A percentile compares a stretch with the other conserved stretches of the same genome.
These are phyloP conservation scores for Trichophyton schoenleinii DNA, from an alignment of 2,329 filamentous ascomycete genomes.

Conservation along the genomic window DNA sequence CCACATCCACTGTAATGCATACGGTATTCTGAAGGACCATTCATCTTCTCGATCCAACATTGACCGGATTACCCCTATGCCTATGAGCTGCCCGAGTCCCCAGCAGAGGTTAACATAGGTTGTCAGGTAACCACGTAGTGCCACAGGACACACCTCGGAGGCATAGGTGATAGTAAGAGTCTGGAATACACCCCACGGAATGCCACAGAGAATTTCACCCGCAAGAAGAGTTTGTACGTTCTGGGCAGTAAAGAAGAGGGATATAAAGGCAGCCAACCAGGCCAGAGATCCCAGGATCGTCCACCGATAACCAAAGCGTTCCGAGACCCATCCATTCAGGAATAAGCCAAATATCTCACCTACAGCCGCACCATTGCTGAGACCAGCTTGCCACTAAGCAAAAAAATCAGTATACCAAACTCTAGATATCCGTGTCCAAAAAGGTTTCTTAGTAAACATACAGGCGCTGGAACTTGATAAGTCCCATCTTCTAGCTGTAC, in stretches of 20 bases:
- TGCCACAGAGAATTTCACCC: slow-evolving; percentile 40
- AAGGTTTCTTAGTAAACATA: slow-evolving; percentile 16
- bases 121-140: slow-evolving; percentile 34
- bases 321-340: slow-evolving; percentile 40
- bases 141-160: slow-evolving; percentile 37
- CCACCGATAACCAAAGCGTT: slow-evolving; percentile 41
- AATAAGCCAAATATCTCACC: slow-evolving; percentile 41
- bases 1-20: slow-evolving; percentile 43
- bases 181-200: slow-evolving; percentile 42
- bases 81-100: slow-evolving; percentile 40
- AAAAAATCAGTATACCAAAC: slow-evolving; percentile 7
- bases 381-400: slow-evolving; percentile 33
- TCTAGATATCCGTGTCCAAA: slow-evolving; percentile 2
- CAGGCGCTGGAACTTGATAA: slow-evolving; percentile 30
- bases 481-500: slow-evolving; percentile 20
- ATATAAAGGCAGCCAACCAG: slow-evolving; percentile 36
- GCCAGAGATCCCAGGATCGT: slow-evolving; percentile 38
- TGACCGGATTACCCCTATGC: slow-evolving; percentile 38
- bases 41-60: slow-evolving; percentile 36
- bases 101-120: slow-evolving; percentile 38
- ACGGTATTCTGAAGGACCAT: slow-evolving; percentile 43
- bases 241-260: slow-evolving; percentile 41
- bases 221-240: slow-evolving; percentile 37
- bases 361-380: slow-evolving; percentile 33
- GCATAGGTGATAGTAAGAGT: slow-evolving; percentile 37